These are phyloP conservation scores for Citrus australasica DNA, from an alignment of 345 rosid genomes.

Conservation along the genomic window DNA sequence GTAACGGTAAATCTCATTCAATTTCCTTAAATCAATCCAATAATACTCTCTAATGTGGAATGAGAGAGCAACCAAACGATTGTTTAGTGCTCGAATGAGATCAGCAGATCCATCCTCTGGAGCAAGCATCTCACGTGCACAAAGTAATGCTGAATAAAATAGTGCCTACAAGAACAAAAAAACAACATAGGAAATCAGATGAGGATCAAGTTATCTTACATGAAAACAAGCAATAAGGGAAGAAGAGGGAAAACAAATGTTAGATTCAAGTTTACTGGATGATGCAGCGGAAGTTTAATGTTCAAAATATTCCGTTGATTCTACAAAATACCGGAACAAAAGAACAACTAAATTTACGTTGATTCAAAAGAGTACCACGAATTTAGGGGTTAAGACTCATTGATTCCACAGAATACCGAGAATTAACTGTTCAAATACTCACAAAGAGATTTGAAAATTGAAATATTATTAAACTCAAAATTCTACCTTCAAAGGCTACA, in stretches of 20 bases:
- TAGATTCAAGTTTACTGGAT: not conserved
- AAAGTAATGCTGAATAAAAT: conserved; percentile 78
- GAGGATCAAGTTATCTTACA: not conserved
- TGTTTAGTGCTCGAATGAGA: conserved; percentile 70
- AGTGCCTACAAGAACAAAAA: conserved; percentile 53
- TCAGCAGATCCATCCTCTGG: conserved; percentile 89
- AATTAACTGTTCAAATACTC: no score
- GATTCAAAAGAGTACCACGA: no score
- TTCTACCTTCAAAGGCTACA: no score
- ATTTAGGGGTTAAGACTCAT: no score
- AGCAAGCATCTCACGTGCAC: conserved; percentile 87
- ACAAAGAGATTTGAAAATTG: no score
- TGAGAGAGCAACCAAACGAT: conserved; percentile 83
- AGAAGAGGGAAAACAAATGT: not conserved
- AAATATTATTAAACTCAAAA: no score
- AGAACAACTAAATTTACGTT: no score
- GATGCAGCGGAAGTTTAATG: no score
- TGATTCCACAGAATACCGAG: no score
- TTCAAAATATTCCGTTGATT: no score
- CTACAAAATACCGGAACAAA: no score
- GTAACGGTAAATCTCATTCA: conserved; percentile 72
- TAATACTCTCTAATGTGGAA: conserved; percentile 95
- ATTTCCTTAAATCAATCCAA: conserved; percentile 72
- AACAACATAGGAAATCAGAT: not conserved
- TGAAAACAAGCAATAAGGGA: not conserved